Evolutionary conservation across 306 rosid species (phyloP), one percentile per base, ranked within the genome.

Genomic region (Rosa lucieae): DNA sequence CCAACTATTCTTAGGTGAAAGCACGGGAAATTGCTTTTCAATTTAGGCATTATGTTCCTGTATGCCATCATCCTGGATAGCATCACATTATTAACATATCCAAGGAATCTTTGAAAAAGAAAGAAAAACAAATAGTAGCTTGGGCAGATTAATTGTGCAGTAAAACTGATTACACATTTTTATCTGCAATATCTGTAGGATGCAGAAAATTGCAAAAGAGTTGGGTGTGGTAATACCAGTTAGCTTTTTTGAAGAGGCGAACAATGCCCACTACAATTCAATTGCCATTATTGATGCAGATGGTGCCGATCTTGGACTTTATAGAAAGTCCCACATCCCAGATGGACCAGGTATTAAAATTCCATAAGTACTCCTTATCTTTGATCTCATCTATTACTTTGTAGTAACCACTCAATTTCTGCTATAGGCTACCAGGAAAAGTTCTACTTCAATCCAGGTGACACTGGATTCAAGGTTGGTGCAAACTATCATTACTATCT

Each of bases 211-310:
- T 85, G 96, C 99, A 13, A 87, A 91, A 87, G 98, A 91, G 86
- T 90, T 92, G 10, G 88, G 86, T 56, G 93, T 90, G 56, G 99
- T 95, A 77, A 87, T 93, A 77, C 99, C 99, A 14, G 97, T 92
- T 74, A 95, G 99, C 83, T 91, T 95, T 87, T 95, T 89, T 82
- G 99, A 95, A 85, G 99, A 95, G 87, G 97, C 97, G 78, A 95
- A 95, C 83, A 95, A 95, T 89, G 99, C 96, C 20, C 98, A 89
- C 82, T 95, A 95, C 79, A 95, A 93, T 79, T 89, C 99, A 77
- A 73, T 95, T 69, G 97, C 95, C 79, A 87, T 95, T 66, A 82
- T 95, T 74, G 96, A 92, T 88, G 98, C 97, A 77, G 98, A 95
- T 83, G 99, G 99, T 65, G 70, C 90, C 79, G 99, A 95, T 86